Base-by-base conservation (phyloP, 2,329 filamentous ascomycete genomes). In the Elsinoe necatrix region DNA sequence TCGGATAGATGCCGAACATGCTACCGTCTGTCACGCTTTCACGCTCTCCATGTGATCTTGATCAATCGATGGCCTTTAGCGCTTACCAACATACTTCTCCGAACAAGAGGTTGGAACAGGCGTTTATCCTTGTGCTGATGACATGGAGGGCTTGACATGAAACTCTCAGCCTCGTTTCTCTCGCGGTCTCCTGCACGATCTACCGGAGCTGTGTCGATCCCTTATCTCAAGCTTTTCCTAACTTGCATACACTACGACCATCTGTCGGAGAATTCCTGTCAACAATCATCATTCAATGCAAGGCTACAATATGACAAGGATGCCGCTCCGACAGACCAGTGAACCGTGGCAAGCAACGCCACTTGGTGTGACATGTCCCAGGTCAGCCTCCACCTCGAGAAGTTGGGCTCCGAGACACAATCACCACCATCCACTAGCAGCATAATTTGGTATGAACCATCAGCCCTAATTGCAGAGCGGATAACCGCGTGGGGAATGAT, bases 131-230 rank as follows among this genome's bases (percentile, higher is more conserved):
- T 27, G 41, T 45, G 41, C 41, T 6, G 20, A 45, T 45, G 41
- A 45, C 41, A 45, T 45, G 41, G 41, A 21, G 20, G 39, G 41
- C 41, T 45, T 45, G 41, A 45, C 20, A n/a, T 45, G 41, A 45
- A 45, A 45, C 41, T n/a, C 9, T 45, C 41, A 45, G 41, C 41
- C 41, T 45, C 41, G 41, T 45, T 16, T 20, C 34, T 31, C 11
- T 31, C 29, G 11, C 11, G 11, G 11, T 31, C 29, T 12, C 14
- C 34, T 12, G 5, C 12, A 6, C 14, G 5, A n/a, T 37, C 34
- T 12, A 6, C 34, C 34, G 34, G 34, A 37, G 14, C 34, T 11
- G 14, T 27, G n/a, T 25, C 41, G 12, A 5, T 45, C 41, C 41
- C 41, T 6, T 18, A 12, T 45, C 4, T 25, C 41, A 45, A 45